phyloP scores from a whole-genome alignment of 2,329 filamentous ascomycete genomes.

The Cyphellophora europaea region DNA sequence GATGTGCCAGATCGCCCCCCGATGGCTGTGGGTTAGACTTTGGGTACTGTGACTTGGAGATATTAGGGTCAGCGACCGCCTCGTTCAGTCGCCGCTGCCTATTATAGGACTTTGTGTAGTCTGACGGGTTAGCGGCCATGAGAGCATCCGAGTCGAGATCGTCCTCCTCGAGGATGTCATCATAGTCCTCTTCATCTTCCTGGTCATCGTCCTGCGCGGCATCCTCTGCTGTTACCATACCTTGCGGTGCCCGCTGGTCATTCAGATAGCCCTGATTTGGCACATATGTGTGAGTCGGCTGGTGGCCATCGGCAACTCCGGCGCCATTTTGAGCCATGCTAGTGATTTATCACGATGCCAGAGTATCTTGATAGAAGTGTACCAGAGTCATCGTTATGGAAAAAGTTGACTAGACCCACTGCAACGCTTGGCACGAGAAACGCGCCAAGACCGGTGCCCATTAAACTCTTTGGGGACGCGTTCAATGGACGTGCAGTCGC shows the following conservation, averaged over 20 bases:
- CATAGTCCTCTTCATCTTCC: slow-evolving; percentile 44
- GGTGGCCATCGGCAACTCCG: slow-evolving; percentile 34
- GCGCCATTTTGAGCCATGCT: not conserved
- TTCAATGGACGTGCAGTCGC: too few relatives aligned
- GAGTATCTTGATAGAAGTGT: too few relatives aligned
- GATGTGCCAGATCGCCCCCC: slow-evolving; percentile 49
- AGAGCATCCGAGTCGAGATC: slow-evolving; percentile 48
- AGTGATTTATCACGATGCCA: not conserved
- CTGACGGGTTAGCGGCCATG: slow-evolving; percentile 47
- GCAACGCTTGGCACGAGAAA: too few relatives aligned
- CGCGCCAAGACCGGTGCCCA: too few relatives aligned
- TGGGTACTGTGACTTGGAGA: slow-evolving; percentile 49
- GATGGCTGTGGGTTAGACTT: slow-evolving; percentile 73
- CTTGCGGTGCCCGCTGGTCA: slow-evolving; percentile 22
- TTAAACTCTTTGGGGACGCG: too few relatives aligned
- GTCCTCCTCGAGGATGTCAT: slow-evolving; percentile 47
- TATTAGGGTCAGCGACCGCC: slow-evolving; percentile 34
- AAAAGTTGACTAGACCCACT: too few relatives aligned
- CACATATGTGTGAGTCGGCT: slow-evolving; percentile 38
- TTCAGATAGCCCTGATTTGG: slow-evolving; percentile 39
- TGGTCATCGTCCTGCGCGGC: slow-evolving; percentile 28
- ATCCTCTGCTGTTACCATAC: slow-evolving; percentile 20
- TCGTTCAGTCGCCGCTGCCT: slow-evolving; percentile 64
- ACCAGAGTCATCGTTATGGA: too few relatives aligned
- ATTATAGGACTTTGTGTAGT: slow-evolving; percentile 83